Evolutionary conservation across 2,329 filamentous ascomycete species (phyloP).

Genomic region (Whalleya microplaca): DNA sequence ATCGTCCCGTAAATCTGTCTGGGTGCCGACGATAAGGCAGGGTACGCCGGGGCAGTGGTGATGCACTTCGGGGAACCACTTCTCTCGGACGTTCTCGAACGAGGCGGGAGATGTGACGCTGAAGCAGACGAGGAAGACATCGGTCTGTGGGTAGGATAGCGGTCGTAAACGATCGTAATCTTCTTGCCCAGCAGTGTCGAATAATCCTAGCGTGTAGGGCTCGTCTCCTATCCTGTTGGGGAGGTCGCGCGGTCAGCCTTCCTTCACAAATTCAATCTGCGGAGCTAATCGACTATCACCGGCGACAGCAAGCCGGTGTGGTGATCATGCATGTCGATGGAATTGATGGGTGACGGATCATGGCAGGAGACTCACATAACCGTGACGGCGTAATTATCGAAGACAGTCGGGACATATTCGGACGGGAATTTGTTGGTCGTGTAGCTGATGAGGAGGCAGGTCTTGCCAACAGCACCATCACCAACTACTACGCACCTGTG

Average conservation of each 20-base stretch:
- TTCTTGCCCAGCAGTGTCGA: conserved; percentile 98
- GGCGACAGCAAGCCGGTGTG: neutral
- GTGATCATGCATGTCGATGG: neutral
- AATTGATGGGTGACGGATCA: neutral
- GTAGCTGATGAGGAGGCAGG: conserved; percentile 97
- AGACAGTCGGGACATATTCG: conserved; percentile 99
- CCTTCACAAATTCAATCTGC: neutral
- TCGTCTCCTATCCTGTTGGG: conserved; percentile 93
- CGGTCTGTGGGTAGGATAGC: conserved; percentile 96
- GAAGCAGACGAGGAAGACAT: conserved; percentile 98
- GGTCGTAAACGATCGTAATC: conserved; percentile 98
- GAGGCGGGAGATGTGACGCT: conserved; percentile 96
- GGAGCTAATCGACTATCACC: neutral
- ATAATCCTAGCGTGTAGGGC: conserved; percentile 94
- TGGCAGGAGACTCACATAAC: conserved; percentile 79
- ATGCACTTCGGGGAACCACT: conserved; percentile 98
- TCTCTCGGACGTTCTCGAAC: conserved; percentile 98
- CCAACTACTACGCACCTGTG: conserved; percentile 95
- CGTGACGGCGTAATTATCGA: conserved; percentile 99
- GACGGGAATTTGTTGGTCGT: conserved; percentile 99
- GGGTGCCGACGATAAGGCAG: conserved; percentile 96
- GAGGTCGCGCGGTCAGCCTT: conserved; percentile 18
- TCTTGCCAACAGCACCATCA: conserved; percentile 99
- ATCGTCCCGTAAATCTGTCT: conserved; percentile 94
- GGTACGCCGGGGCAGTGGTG: conserved; percentile 98